These are phyloP conservation scores for Talaromyces sp. DNA, from an alignment of 2,329 filamentous ascomycete species.

Conservation along the genomic window DNA sequence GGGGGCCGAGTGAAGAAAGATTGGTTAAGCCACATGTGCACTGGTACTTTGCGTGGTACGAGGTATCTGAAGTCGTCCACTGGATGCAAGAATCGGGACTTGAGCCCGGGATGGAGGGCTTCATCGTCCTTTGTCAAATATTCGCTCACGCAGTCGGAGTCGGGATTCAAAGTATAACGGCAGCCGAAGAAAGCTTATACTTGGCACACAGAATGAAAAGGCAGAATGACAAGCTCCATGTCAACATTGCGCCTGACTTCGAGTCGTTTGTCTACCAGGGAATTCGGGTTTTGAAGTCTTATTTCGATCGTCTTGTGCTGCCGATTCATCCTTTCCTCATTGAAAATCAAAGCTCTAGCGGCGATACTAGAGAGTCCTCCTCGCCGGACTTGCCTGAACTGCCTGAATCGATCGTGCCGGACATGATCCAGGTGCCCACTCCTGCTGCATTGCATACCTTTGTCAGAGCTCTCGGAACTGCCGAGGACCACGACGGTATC, in stretches of 20 bases:
- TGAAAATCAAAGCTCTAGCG: neutral
- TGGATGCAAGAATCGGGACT: slow-evolving; percentile 38
- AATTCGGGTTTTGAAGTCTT: slow-evolving; percentile 33
- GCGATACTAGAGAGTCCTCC: neutral
- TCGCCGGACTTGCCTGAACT: neutral
- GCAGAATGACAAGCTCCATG: slow-evolving; percentile 15
- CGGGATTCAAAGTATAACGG: slow-evolving; percentile 29
- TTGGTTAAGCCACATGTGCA: slow-evolving; percentile 29
- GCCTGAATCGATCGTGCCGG: slow-evolving; percentile 27
- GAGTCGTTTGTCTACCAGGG: slow-evolving; percentile 35
- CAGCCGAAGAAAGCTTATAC: slow-evolving; percentile 29
- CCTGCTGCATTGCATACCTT: slow-evolving; percentile 44
- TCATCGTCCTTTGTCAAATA: slow-evolving; percentile 37
- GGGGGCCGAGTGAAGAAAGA: slow-evolving; percentile 24
- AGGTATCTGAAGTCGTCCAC: slow-evolving; percentile 31
- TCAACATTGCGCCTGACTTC: slow-evolving; percentile 19
- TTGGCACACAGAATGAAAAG: slow-evolving; percentile 27
- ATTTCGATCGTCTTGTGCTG: slow-evolving; percentile 39
- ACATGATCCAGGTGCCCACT: slow-evolving; percentile 37
- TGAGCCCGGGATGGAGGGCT: slow-evolving; percentile 33
- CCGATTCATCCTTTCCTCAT: slow-evolving; percentile 20
- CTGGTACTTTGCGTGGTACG: slow-evolving; percentile 41
- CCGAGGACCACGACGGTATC: slow-evolving; percentile 41
- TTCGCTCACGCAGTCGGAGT: slow-evolving; percentile 38
- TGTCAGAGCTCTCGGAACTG: slow-evolving; percentile 42